phyloP scores from a whole-genome alignment of 768 basidiomycete species.

The Phylloporus sp. region DNA sequence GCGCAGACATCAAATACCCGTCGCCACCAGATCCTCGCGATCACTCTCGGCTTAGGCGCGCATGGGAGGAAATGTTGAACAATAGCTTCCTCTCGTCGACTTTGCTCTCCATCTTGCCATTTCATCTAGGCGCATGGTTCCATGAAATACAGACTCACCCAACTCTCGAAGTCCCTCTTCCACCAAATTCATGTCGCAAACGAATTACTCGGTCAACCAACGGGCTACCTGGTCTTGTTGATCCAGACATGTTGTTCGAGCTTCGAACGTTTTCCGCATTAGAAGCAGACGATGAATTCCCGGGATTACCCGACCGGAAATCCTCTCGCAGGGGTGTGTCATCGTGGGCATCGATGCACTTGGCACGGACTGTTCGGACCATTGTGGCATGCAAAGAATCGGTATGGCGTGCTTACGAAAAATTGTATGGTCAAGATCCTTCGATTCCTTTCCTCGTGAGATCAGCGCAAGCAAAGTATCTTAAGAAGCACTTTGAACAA shows the following conservation, averaged over 20 bases:
- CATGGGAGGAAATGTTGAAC: conserved; percentile 68
- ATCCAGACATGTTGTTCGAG: conserved; percentile 30
- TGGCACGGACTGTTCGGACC: conserved; percentile 54
- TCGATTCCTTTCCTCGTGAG: conserved; percentile 38
- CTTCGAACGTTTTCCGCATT: conserved; percentile 26
- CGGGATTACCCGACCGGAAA: conserved; percentile 8
- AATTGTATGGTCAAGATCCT: conserved; percentile 38
- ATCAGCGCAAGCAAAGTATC: conserved; percentile 31
- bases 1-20: conserved; percentile 5
- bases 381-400: conserved; percentile 65
- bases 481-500: conserved; percentile 19
- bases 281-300: conserved; percentile 28
- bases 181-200: conserved; percentile 42
- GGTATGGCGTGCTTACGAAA: conserved; percentile 61
- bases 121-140: conserved; percentile 61
- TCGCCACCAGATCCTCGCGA: conserved; percentile 48
- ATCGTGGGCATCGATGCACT: conserved; percentile 59
- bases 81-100: conserved; percentile 52
- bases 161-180: conserved; percentile 50
- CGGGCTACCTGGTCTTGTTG: conserved; percentile 22
- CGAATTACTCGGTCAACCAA: conserved; percentile 13
- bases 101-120: conserved; percentile 57
- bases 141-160: conserved; percentile 47
- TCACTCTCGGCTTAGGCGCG: conserved; percentile 54
- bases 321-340: conserved; percentile 33